Evolutionary conservation across 2,329 filamentous ascomycete species (phyloP).

Genomic region (Penicillium sclerotiorum): DNA sequence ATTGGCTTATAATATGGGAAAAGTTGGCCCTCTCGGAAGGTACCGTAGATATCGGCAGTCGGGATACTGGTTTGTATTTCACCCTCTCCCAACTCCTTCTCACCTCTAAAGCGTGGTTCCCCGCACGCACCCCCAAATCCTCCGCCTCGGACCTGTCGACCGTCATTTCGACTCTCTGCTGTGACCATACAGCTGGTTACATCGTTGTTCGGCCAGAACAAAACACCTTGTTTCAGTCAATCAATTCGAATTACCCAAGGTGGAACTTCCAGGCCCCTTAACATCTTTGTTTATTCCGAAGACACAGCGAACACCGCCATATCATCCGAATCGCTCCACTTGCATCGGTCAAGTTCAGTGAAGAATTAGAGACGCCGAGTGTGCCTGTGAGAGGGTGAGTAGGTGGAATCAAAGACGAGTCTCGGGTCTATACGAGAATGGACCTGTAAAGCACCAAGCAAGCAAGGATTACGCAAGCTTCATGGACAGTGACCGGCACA

Average conservation of each 20-base stretch:
- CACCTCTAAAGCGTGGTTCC: background rate
- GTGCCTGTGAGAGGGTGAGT: background rate
- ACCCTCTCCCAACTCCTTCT: constrained; percentile 2
- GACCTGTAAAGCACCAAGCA: constrained; percentile 16
- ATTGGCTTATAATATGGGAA: background rate
- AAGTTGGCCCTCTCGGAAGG: constrained; percentile 21
- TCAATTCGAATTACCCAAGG: too few relatives aligned
- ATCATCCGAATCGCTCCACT: too few relatives aligned
- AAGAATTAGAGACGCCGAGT: too few relatives aligned
- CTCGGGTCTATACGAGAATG: constrained; percentile 20
- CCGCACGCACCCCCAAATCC: background rate
- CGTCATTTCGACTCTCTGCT: too few relatives aligned
- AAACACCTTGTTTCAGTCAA: too few relatives aligned
- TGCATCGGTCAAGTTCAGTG: too few relatives aligned
- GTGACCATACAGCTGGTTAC: too few relatives aligned
- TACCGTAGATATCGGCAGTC: constrained; percentile 26
- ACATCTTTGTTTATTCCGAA: too few relatives aligned
- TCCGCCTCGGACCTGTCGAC: background rate
- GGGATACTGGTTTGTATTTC: constrained; percentile 19
- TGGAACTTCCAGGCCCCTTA: too few relatives aligned
- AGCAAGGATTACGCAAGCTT: constrained; percentile 16
- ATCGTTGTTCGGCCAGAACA: too few relatives aligned
- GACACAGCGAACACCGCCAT: too few relatives aligned
- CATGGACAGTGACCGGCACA: constrained; percentile 22
- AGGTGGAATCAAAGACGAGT: background rate